These are phyloP conservation scores for Metschnikowia orientalis DNA, from an alignment of 805 yeast species.

Conservation along the genomic window DNA sequence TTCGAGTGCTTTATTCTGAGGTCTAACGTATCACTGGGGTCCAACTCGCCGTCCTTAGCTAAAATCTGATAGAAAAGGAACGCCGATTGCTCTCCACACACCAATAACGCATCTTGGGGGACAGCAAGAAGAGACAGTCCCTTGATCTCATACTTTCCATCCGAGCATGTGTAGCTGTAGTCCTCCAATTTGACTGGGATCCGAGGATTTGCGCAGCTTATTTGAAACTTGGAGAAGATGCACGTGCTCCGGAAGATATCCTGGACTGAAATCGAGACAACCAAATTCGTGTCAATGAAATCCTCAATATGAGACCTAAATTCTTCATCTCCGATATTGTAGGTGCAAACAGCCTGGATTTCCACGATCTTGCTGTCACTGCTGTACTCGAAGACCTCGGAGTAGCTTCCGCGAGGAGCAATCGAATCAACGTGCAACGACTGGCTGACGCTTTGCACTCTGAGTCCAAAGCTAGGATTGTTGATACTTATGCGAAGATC, in stretches of 20 bases:
- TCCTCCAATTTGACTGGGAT: constrained; percentile 51
- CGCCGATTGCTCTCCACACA: constrained; percentile 69
- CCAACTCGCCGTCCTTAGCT: constrained; percentile 19
- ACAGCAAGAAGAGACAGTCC: constrained; percentile 19
- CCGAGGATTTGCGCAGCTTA: constrained; percentile 51
- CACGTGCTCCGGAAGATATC: constrained; percentile 60
- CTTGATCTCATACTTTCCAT: constrained; percentile 23
- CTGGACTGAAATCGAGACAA: constrained; percentile 72
- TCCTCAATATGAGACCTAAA: constrained; percentile 23
- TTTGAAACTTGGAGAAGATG: constrained; percentile 63
- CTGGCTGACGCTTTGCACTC: constrained; percentile 4
- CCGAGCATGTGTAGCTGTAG: constrained; percentile 35
- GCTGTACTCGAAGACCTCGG: constrained; percentile 29
- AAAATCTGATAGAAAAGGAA: constrained; percentile 54
- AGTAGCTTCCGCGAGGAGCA: neutral
- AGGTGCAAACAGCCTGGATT: constrained; percentile 21
- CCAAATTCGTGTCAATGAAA: constrained; percentile 50
- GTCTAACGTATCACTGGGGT: constrained; percentile 33
- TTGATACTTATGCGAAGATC: constrained; percentile 6
- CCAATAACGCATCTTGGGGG: constrained; percentile 34
- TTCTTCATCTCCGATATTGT: constrained; percentile 17
- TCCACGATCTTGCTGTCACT: constrained; percentile 26
- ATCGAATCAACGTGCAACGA: constrained; percentile 1
- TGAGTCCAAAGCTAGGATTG: constrained; percentile 18
- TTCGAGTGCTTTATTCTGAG: constrained; percentile 45